These are phyloP conservation scores for Alternaria gaisen DNA, from an alignment of 2,329 filamentous ascomycete genomes.

Conservation along the genomic window DNA sequence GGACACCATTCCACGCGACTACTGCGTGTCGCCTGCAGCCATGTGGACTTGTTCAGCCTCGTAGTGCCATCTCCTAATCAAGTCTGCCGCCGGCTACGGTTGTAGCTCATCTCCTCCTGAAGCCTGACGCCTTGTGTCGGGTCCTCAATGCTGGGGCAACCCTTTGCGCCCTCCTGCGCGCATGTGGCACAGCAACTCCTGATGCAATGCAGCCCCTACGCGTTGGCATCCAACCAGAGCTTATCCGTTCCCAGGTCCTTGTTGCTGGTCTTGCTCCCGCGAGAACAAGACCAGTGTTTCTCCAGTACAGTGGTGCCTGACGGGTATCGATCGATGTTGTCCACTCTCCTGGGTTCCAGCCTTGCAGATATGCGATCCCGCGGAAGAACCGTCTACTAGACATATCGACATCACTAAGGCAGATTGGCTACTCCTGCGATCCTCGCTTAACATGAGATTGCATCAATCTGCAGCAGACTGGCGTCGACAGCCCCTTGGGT, in stretches of 20 bases:
- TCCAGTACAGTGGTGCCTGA: slow-evolving; percentile 10
- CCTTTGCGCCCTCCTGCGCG: neutral
- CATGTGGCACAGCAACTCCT: slow-evolving; percentile 14
- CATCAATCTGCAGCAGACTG: slow-evolving; percentile 6
- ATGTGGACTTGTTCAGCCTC: slow-evolving; percentile 12
- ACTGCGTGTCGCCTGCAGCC: slow-evolving; percentile 11
- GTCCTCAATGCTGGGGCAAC: neutral
- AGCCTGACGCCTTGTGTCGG: slow-evolving; percentile 3
- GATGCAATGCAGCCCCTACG: slow-evolving; percentile 1
- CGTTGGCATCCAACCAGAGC: slow-evolving; percentile 4
- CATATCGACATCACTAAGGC: neutral
- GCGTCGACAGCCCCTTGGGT: neutral
- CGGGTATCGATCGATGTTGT: slow-evolving; percentile 6
- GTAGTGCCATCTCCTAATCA: neutral
- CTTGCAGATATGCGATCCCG: neutral
- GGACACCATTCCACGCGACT: slow-evolving; percentile 8
- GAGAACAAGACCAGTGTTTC: neutral
- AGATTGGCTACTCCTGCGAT: neutral
- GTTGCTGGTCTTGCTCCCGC: slow-evolving; percentile 1
- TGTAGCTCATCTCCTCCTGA: neutral
- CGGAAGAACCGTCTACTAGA: slow-evolving; percentile 1
- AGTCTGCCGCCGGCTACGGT: neutral
- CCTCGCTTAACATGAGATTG: neutral
- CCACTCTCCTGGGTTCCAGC: slow-evolving; percentile 8
- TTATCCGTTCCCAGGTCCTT: neutral